These are phyloP conservation scores for Saturnispora kantuleensis DNA, from an alignment of 805 yeast genomes.

Conservation along the genomic window DNA sequence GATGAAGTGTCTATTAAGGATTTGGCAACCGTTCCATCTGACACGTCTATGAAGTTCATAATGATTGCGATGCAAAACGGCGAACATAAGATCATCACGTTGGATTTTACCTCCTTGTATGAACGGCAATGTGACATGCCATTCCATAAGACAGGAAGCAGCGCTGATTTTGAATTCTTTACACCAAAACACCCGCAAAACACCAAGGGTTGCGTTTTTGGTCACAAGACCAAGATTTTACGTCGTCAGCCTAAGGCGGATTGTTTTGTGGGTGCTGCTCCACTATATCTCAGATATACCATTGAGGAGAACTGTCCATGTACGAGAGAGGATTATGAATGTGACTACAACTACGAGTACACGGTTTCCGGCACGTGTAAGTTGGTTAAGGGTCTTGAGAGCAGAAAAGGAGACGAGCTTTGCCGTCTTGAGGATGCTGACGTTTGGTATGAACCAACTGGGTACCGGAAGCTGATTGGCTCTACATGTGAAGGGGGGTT, in stretches of 20 bases:
- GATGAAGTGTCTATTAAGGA: constrained; percentile 51
- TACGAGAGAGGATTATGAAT: constrained; percentile 80
- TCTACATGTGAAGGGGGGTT: constrained; percentile 82
- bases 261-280: constrained; percentile 65
- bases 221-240: constrained; percentile 53
- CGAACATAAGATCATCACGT: constrained; percentile 29
- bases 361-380: constrained; percentile 76
- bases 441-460: constrained; percentile 83
- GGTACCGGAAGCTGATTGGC: constrained; percentile 77
- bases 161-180: constrained; percentile 57
- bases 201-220: constrained; percentile 52
- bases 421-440: constrained; percentile 47
- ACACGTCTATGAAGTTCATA: constrained; percentile 72
- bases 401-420: constrained; percentile 51
- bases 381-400: constrained; percentile 62
- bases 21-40: constrained; percentile 83
- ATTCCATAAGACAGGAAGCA: constrained; percentile 13
- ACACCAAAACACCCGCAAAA: constrained; percentile 47
- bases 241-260: constrained; percentile 47
- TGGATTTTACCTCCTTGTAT: constrained; percentile 49
- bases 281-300: constrained; percentile 47
- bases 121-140: constrained; percentile 47
- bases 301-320: constrained; percentile 67
- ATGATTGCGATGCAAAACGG: constrained; percentile 40
- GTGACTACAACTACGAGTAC: constrained; percentile 77